phyloP scores from a whole-genome alignment of 139 green algal species.

The Chlorella sp. region DNA sequence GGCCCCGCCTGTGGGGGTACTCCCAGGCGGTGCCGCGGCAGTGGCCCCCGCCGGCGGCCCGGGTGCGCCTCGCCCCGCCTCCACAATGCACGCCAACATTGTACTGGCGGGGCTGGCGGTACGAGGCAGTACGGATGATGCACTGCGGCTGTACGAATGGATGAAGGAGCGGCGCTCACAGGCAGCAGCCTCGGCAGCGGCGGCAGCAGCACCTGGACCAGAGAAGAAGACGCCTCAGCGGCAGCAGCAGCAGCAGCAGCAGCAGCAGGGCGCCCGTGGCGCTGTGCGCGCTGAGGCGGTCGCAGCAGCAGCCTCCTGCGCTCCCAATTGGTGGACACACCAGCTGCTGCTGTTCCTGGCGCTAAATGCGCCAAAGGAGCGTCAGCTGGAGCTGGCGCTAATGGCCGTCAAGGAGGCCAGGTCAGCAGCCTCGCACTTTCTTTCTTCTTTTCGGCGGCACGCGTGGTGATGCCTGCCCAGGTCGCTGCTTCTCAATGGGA shows the following conservation, averaged over 20 bases:
- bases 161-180: neutral
- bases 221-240: neutral
- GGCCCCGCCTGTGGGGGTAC: neutral
- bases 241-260: neutral
- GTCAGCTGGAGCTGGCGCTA: slow-evolving; percentile 28
- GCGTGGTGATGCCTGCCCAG: neutral
- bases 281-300: neutral
- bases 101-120: slow-evolving; percentile 9
- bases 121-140: neutral
- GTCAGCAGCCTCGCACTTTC: neutral
- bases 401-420: slow-evolving; percentile 9
- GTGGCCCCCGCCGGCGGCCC: neutral
- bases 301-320: neutral
- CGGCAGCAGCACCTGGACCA: neutral
- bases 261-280: neutral
- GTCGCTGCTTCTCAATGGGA: neutral
- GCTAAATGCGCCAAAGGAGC: neutral
- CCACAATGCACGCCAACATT: neutral
- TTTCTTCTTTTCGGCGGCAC: no score
- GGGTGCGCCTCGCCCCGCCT: neutral
- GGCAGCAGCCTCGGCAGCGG: neutral
- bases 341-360: slow-evolving; percentile 30
- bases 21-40: neutral
- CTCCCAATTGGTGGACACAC: neutral
- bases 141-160: neutral